Evolutionary conservation across 2,329 filamentous ascomycete species (phyloP).

Genomic region (Colletotrichum sp.): DNA sequence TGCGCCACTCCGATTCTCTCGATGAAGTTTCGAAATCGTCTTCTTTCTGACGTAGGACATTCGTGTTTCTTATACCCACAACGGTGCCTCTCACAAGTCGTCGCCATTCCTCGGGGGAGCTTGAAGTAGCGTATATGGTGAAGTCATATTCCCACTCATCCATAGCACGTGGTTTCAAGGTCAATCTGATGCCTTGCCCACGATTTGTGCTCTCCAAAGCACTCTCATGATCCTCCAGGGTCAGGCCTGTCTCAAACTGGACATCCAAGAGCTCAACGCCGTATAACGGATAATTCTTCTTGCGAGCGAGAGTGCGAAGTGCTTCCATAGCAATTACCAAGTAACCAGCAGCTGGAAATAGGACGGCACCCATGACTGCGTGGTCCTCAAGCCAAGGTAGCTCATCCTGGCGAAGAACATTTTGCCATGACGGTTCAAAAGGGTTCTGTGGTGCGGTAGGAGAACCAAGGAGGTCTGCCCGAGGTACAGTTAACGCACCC

Average conservation of each 20-base stretch:
- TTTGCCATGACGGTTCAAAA: neutral
- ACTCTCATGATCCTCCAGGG: neutral
- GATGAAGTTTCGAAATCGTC: conserved; percentile 26
- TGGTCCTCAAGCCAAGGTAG: conserved; percentile 46
- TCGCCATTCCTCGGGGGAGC: neutral
- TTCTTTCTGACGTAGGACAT: conserved; percentile 25
- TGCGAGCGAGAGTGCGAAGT: neutral
- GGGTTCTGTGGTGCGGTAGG: neutral
- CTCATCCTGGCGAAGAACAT: neutral
- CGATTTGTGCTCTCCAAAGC: conserved; percentile 22
- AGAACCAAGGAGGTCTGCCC: conserved; percentile 9
- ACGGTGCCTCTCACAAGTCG: neutral
- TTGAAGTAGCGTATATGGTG: conserved; percentile 25
- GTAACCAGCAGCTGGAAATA: conserved; percentile 32
- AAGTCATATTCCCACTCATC: conserved; percentile 32
- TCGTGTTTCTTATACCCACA: neutral
- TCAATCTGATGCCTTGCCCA: conserved; percentile 28
- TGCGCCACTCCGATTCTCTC: neutral
- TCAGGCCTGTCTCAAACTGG: conserved; percentile 19
- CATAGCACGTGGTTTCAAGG: neutral
- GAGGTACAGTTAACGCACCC: neutral
- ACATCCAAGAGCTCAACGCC: neutral
- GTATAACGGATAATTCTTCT: neutral
- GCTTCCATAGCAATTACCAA: conserved; percentile 8
- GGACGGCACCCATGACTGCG: conserved; percentile 43